Evolutionary conservation across 1,139 yeast species (phyloP).

Genomic region (Pichia sp.): DNA sequence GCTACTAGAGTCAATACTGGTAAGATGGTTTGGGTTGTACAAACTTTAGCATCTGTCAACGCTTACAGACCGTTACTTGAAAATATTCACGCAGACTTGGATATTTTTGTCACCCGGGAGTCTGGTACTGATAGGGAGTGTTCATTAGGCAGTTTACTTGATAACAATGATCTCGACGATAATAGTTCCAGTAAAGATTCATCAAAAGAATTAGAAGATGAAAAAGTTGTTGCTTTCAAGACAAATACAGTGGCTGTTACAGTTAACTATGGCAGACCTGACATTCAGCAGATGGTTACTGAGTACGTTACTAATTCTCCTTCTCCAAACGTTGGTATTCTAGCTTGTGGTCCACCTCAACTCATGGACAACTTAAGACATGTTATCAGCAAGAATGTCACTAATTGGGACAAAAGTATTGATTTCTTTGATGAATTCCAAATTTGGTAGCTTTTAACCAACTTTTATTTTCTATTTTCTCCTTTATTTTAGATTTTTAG

Average conservation of each 20-base stretch:
- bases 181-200: too few species aligned
- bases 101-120: slow-evolving; percentile 17
- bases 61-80: slow-evolving; percentile 8
- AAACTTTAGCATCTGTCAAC: slow-evolving; percentile 3
- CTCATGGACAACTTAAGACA: slow-evolving; percentile 34
- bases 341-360: slow-evolving; percentile 43
- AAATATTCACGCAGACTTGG: slow-evolving; percentile 7
- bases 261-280: slow-evolving; percentile 31
- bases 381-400: slow-evolving; percentile 9
- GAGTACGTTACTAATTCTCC: slow-evolving; percentile 31
- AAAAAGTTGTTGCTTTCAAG: too few species aligned
- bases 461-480: too few species aligned
- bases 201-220: too few species aligned
- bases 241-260: too few species aligned
- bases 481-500: too few species aligned
- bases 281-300: slow-evolving; percentile 32
- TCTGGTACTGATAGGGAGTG: background rate
- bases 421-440: slow-evolving; percentile 23
- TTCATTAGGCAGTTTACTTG: background rate
- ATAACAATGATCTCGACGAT: slow-evolving; percentile 1
- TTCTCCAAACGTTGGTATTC: slow-evolving; percentile 34
- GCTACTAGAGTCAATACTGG: slow-evolving; percentile 26
- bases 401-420: slow-evolving; percentile 14
- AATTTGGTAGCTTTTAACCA: too few species aligned
- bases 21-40: slow-evolving; percentile 15